A percentile compares a stretch with the other conserved stretches of the same genome.
Evolutionary conservation across 2,329 filamentous ascomycete genomes (phyloP).

Genomic region (Colletotrichum sp.): DNA sequence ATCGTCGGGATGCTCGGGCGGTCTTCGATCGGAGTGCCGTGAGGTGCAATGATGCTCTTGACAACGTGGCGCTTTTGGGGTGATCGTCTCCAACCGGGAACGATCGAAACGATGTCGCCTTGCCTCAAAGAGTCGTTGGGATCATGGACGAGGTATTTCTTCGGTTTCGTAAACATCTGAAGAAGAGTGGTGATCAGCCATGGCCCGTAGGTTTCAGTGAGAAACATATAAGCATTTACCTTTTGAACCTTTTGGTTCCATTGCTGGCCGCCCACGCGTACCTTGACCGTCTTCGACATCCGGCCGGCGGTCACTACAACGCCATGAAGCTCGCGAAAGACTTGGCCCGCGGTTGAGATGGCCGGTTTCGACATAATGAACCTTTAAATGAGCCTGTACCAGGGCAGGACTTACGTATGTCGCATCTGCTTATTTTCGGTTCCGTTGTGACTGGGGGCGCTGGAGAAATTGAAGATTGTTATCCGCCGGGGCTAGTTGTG

Average conservation of each 20-base stretch:
- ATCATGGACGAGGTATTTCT: conserved; percentile 77
- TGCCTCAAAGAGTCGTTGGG: conserved; percentile 74
- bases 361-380: conserved; percentile 40
- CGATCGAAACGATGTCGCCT: conserved; percentile 78
- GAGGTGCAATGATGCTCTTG: conserved; percentile 74
- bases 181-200: not conserved
- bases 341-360: conserved; percentile 42
- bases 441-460: not conserved
- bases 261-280: conserved; percentile 71
- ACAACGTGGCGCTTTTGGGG: conserved; percentile 77
- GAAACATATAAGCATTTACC: not conserved
- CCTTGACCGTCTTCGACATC: conserved; percentile 82
- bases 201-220: not conserved
- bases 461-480: not conserved
- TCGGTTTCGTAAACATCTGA: conserved; percentile 68
- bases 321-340: conserved; percentile 62
- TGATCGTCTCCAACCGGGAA: conserved; percentile 67
- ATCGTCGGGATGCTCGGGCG: conserved; percentile 70
- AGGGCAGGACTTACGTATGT: not conserved
- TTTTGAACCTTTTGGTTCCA: conserved; percentile 60
- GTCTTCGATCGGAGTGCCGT: conserved; percentile 65
- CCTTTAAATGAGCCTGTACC: not conserved
- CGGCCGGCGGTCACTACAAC: conserved; percentile 80
- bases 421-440: not conserved
- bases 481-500: not conserved